Evolutionary conservation across 352 stramenopile species (phyloP), one percentile per base, ranked within the genome.

Genomic region (Phytophthora foliorum): DNA sequence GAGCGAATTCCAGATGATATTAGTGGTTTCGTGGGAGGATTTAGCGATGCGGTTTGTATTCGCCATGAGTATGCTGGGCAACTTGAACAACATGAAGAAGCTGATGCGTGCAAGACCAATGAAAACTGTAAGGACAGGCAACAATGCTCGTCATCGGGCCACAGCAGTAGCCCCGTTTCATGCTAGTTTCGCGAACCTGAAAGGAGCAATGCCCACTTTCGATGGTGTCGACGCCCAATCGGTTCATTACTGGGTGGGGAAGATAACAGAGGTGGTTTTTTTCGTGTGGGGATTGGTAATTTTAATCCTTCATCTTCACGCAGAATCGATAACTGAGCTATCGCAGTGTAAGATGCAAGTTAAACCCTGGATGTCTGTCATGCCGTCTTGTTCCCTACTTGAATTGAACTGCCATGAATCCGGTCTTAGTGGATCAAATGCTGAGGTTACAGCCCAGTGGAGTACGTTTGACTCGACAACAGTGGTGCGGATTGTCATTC

Each of bases 311-410:
- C 75, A 83, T 52, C 36, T 78, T 17, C 52, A 73, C 17, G 67
- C 57, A 16, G 42, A 50, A 16, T 53, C 27, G 0, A 64, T 73
- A 13, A 0, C 63, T 0, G 34, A 69, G 1, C 46, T 74, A 0
- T 10, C 32, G 3, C 45, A 79, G 29, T 86, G 75, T 13, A 57
- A 34, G 1, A 64, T 87, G 50, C 78, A 84, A 34, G 56, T 81
- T 0, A 69, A 69, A 9, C 74, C 82, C 2, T 90, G 82, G 78
- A 59, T 58, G 16, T 66, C 63, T 0, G 39, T 51, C 11, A 58
- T 75, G 11, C 57, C 76, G 6, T 69, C 72, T 2, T 90, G 82
- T 19, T 75, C 69, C 10, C 74, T 84, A 17, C 39, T 90, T n/a
- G 39, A 72, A 14, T 65, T 84, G 4, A 66, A 78, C 22, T 88